A percentile compares a stretch with the other conserved stretches of the same genome.
Conservation (phyloP, 805 yeast genomes). For the Kluyveromyces starmeri region DNA sequence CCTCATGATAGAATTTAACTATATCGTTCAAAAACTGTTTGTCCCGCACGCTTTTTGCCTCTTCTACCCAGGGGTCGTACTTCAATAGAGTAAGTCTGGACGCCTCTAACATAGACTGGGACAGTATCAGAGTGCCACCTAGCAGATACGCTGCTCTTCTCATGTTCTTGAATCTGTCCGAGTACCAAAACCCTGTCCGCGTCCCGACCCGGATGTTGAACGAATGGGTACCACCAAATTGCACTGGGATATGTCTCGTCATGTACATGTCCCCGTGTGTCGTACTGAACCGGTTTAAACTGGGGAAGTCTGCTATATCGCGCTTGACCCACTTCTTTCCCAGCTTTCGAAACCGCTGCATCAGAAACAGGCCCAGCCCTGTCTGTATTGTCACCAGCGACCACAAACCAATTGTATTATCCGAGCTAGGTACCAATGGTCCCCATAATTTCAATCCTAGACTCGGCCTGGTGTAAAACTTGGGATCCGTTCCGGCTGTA, state of each 20-base stretch:
- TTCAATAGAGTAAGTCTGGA: constrained; percentile 37
- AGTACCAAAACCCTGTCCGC: constrained; percentile 19
- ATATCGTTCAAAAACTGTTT: constrained; percentile 31
- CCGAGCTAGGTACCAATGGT: constrained; percentile 66
- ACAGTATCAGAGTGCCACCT: constrained; percentile 40
- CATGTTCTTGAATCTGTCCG: constrained; percentile 22
- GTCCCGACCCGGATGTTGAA: constrained; percentile 15
- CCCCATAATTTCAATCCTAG: constrained; percentile 58
- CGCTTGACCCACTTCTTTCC: constrained; percentile 14
- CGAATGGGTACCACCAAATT: constrained; percentile 18
- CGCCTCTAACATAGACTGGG: constrained; percentile 48
- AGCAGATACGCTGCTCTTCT: constrained; percentile 28
- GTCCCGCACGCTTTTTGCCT: constrained; percentile 46
- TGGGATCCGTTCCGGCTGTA: constrained; percentile 9
- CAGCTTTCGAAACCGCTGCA: constrained; percentile 16
- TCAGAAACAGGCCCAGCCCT: constrained; percentile 34
- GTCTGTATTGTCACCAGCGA: constrained; percentile 46
- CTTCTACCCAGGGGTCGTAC: constrained; percentile 67
- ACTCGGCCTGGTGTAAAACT: constrained; percentile 40
- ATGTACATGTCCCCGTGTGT: constrained; percentile 20
- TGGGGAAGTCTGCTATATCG: constrained; percentile 28
- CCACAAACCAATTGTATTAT: constrained; percentile 46
- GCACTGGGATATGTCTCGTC: constrained; percentile 9
- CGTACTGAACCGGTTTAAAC: constrained; percentile 27
- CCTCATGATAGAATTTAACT: constrained; percentile 27